Conservation (phyloP, 345 rosid genomes). For the Dipteronia sinensis region DNA sequence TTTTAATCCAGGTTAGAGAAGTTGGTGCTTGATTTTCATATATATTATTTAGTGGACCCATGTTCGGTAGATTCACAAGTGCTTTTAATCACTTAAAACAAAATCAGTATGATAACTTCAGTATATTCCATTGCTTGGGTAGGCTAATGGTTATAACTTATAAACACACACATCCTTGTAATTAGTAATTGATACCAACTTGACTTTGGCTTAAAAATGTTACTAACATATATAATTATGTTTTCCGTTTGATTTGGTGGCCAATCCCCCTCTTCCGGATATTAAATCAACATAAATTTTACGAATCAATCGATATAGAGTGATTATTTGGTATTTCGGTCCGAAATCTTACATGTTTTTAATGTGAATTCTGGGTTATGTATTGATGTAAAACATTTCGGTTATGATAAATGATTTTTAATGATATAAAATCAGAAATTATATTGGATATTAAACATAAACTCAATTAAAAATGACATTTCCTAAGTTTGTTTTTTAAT, state of each 20-base stretch:
- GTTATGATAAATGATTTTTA: too few species aligned
- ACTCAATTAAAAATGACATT: neutral
- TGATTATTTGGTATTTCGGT: too few species aligned
- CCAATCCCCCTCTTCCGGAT: too few species aligned
- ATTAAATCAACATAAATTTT: too few species aligned
- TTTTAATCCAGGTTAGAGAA: neutral
- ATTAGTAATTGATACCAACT: neutral
- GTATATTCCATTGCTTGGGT: conserved; percentile 6
- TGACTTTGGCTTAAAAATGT: neutral
- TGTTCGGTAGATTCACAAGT: neutral
- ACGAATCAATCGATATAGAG: too few species aligned
- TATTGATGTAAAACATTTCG: too few species aligned
- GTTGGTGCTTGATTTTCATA: conserved; percentile 6
- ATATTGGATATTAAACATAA: too few species aligned
- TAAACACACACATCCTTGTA: neutral
- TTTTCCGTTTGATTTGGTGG: neutral
- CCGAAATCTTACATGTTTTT: too few species aligned
- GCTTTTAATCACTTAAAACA: conserved; percentile 18
- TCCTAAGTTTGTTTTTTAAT: too few species aligned
- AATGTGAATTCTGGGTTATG: too few species aligned
- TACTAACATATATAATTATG: neutral
- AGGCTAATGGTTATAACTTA: neutral
- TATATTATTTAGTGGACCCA: neutral
- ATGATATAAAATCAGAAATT: too few species aligned
- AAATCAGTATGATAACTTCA: neutral